Base-by-base conservation (phyloP, 1,284 basidiomycete genomes). In the Fomitopsis betulina region DNA sequence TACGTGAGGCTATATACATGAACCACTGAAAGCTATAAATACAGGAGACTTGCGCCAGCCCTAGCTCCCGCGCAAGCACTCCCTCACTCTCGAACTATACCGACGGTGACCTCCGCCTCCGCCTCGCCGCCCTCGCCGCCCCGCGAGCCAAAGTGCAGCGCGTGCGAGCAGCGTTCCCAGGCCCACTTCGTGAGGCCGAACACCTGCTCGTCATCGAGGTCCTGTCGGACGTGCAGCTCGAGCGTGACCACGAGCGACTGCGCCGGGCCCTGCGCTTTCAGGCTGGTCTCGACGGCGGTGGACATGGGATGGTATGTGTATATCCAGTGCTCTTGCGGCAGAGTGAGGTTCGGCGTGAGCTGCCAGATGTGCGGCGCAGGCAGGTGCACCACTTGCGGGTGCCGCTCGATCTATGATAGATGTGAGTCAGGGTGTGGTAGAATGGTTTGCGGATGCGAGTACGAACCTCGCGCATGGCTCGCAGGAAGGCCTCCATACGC, bases 331-430 rank as follows among this genome's bases (percentile, higher is more conserved):
- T 47, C 62, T 61, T 57, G 67, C 61, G 60, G 63, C 58, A 68
- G 65, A 59, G 62, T 60, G 64, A 67, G 60, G 66, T 67, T 64
- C 49, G 88, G 87, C 17, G 84, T 82, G 45, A 94, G 80, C 67
- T 94, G 91, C 93, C 93, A 95, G 54, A 94, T 84, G 64, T 93
- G 91, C 1, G 91, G 91, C 10, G 88, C 83, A 1, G 89, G 88
- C 9, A 94, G 79, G 65, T 91, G 88, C 0, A 89, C 68, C 21
- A 95, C 87, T 60, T 87, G 81, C 0, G 89, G 88, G 62, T 94
- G 90, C 2, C 85, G 79, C 67, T 93, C 90, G 62, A 94, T 81
- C 87, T 91, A 62, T 17, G 47, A 52, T 38, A 25, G 19, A 53
- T 32, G 40, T 27, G 19, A 56, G 42, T 54, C 27, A 21, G 4